Base-by-base conservation (phyloP, 306 rosid genomes). In the Cucurbita argyrosperma region DNA sequence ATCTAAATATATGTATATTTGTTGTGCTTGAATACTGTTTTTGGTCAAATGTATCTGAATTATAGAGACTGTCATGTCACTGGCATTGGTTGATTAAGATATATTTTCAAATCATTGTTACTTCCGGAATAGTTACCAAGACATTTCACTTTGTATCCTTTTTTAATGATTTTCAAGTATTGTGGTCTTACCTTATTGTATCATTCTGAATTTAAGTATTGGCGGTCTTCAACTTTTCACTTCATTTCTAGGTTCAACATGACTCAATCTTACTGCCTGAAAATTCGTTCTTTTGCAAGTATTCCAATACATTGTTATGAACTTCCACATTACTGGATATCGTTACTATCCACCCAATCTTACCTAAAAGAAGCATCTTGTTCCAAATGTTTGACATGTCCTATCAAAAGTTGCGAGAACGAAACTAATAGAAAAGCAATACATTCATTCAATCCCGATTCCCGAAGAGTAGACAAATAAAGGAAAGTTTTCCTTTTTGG, bases 1-100 rank as follows among this genome's bases (percentile, higher is more conserved):
- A 38, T 37, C 59, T 21, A 58, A 21, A 72, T 23, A 74, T 65
- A 54, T 75, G 70, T 47, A 68, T 47, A 68, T 47, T 68, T 67
- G 14, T 68, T 51, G 53, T 47, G 57, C 43, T 47, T 47, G 73
- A 30, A 68, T 23, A 47, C 21, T 12, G 6, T 45, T 68, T 67
- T 47, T 46, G 42, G 42, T 23, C 16, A 68, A 68, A 47, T 30
- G 57, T 47, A 23, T 5, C 15, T 13, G 38, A 43, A 47, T 49
- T 49, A 11, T 12, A 49, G 16, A 49, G 39, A 45, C 13, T 38
- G 39, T 39, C 49, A 63, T 63, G 14, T 16, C 47, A 60, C 39
- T 15, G 45, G 45, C 46, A 61, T 38, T 11, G 45, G 67, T 61
- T 15, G 12, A 37, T 6, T 61, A 6, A 15, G 46, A 61, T 60